A percentile compares a stretch with the other conserved stretches of the same genome.
Evolutionary conservation across 257 asterid genomes (phyloP).

Genomic region (Solanum stenotomum): DNA sequence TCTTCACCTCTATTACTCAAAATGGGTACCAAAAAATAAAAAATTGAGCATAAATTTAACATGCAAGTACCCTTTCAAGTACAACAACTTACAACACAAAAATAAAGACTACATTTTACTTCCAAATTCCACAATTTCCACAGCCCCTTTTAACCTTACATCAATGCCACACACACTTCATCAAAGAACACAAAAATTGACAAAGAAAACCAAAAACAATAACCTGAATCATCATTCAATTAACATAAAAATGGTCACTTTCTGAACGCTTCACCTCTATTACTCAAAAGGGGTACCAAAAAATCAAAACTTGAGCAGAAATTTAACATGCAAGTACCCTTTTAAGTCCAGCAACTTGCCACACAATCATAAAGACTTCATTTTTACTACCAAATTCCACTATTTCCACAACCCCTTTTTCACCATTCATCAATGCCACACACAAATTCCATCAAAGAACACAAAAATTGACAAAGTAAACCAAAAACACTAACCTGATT

Average conservation of each 20-base stretch:
- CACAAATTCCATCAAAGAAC: not conserved
- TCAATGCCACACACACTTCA: not conserved
- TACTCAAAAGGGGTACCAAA: not conserved
- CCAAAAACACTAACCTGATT: conserved; percentile 1
- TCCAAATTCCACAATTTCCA: not conserved
- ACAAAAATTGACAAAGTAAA: not conserved
- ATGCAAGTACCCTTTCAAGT: not conserved
- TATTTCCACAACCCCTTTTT: not conserved
- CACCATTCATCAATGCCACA: not conserved
- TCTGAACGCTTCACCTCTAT: not conserved
- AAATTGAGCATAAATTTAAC: not conserved
- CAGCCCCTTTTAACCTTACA: not conserved
- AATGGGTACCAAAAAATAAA: not conserved
- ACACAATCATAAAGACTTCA: not conserved
- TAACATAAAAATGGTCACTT: not conserved
- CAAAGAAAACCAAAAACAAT: not conserved
- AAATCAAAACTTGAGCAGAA: not conserved
- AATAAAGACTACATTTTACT: not conserved
- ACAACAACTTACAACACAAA: not conserved
- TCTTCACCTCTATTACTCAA: not conserved
- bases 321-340: not conserved
- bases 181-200: not conserved
- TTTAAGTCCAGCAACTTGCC: not conserved
- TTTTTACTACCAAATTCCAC: not conserved
- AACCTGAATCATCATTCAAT: not conserved